Conservation (phyloP, 768 basidiomycete genomes). For the Cyclocybe cylindracea region DNA sequence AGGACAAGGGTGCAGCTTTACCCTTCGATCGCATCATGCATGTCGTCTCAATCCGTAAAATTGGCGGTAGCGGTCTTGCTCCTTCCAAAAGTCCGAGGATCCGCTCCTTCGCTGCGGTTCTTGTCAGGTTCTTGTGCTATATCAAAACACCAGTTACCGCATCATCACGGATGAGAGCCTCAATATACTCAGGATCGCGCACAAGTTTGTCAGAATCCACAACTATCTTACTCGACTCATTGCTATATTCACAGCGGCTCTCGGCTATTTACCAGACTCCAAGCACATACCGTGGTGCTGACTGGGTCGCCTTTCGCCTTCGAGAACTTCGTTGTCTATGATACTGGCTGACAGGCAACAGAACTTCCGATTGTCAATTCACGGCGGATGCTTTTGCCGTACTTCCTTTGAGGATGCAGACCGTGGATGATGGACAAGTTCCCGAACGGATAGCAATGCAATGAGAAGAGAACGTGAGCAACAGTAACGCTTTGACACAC, state of each 20-base stretch:
- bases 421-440: constrained; percentile 51
- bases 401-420: constrained; percentile 40
- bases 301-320: constrained; percentile 46
- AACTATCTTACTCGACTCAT: background rate
- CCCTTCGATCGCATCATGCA: background rate
- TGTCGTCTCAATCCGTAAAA: background rate
- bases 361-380: constrained; percentile 68
- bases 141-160: constrained; percentile 43
- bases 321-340: background rate
- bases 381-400: constrained; percentile 51
- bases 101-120: background rate
- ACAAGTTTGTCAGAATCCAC: constrained; percentile 50
- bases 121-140: background rate
- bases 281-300: constrained; percentile 57
- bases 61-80: constrained; percentile 35
- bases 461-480: constrained; percentile 57
- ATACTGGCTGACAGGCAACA: constrained; percentile 15
- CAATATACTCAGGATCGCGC: constrained; percentile 53
- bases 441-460: constrained; percentile 31
- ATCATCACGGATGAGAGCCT: constrained; percentile 58
- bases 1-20: constrained; percentile 29
- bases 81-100: constrained; percentile 52
- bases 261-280: constrained; percentile 54
- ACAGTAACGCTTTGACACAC: background rate
- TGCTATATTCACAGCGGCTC: constrained; percentile 40